phyloP scores from a whole-genome alignment of 2,329 filamentous ascomycete genomes.

The Ophiostoma piceae region DNA sequence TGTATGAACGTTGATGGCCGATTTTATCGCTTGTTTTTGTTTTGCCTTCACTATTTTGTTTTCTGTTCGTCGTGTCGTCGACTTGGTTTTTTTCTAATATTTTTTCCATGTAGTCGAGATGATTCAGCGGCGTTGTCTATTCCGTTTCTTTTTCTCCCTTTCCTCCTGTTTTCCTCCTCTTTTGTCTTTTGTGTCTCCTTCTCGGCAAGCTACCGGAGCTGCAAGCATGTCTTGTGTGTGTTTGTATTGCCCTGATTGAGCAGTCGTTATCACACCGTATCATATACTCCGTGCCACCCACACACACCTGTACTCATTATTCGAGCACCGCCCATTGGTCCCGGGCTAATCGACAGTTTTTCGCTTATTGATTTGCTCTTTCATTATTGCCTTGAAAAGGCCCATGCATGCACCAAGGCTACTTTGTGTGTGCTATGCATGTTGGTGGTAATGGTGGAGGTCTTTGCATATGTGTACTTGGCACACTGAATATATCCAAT shows the following conservation, averaged over 20 bases:
- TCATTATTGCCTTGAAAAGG: not conserved
- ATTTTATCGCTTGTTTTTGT: not conserved
- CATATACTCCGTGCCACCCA: slow-evolving; percentile 1
- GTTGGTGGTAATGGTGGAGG: not conserved
- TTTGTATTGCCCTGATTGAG: not conserved
- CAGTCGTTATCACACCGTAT: not conserved
- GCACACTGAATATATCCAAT: not conserved
- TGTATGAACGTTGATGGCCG: not conserved
- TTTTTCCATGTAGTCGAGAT: slow-evolving; percentile 19
- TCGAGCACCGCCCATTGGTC: not conserved
- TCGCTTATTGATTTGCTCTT: not conserved
- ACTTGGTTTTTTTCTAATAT: slow-evolving; percentile 19
- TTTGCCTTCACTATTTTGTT: not conserved
- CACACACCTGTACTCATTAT: not conserved
- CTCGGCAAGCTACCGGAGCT: slow-evolving; percentile 7
- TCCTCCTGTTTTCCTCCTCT: not conserved
- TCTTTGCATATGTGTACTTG: not conserved
- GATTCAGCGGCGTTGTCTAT: not conserved
- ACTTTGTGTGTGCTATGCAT: not conserved
- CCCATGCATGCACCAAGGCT: not conserved
- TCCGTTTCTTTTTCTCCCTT: not conserved
- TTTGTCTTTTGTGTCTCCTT: not conserved
- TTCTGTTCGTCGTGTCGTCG: not conserved
- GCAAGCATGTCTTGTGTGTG: not conserved
- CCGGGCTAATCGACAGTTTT: not conserved